Evolutionary conservation across 108 stramenopile genomes (phyloP).

Genomic region (Seminavis robusta): DNA sequence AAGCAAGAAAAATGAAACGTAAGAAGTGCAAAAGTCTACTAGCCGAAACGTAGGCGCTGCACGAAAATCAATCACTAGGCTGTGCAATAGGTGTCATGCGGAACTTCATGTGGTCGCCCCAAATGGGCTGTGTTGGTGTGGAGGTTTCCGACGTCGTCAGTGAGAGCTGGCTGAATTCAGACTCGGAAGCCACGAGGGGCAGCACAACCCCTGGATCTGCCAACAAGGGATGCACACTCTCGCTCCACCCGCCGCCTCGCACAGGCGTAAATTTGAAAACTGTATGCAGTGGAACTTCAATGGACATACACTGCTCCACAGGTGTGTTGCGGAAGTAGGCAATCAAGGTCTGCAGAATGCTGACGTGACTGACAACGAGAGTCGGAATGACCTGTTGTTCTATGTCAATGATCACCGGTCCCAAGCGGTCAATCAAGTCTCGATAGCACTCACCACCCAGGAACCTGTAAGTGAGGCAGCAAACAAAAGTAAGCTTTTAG

Average conservation of each 20-base stretch:
- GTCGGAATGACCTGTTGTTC: constrained; percentile 88
- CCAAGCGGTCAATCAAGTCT: constrained; percentile 79
- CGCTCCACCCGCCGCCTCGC: constrained; percentile 83
- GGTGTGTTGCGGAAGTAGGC: constrained; percentile 83
- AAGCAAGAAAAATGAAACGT: no score
- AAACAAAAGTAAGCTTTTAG: no score
- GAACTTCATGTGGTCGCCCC: constrained; percentile 58
- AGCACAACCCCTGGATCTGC: not conserved
- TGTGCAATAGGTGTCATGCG: no score
- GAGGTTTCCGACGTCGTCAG: not conserved
- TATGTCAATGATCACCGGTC: constrained; percentile 79
- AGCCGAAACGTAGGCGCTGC: no score
- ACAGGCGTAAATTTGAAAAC: constrained; percentile 85
- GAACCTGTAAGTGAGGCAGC: no score
- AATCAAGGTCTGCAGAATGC: constrained; percentile 80
- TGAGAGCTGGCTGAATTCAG: constrained; percentile 1
- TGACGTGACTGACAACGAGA: constrained; percentile 87
- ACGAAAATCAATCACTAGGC: no score
- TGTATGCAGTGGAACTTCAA: constrained; percentile 85
- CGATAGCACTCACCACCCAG: constrained; percentile 89
- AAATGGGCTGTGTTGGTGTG: constrained; percentile 29
- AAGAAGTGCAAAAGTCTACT: no score
- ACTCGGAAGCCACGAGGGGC: constrained; percentile 16
- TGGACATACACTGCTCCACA: constrained; percentile 69
- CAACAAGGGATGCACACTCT: constrained; percentile 49